Conservation (phyloP, 106 monocot species). For the Phalaenopsis equestris region DNA sequence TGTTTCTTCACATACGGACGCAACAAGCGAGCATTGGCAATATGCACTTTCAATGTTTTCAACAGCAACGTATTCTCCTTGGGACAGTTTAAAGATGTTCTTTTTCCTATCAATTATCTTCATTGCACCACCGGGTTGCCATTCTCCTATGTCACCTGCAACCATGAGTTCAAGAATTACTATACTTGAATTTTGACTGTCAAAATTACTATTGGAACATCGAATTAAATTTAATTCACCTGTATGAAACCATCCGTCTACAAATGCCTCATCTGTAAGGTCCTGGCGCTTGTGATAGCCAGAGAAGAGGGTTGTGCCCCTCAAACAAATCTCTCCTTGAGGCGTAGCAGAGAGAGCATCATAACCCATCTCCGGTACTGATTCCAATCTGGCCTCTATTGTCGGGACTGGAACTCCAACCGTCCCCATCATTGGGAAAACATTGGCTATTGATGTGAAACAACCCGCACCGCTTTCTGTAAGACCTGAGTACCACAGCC, state of each 20-base stretch:
- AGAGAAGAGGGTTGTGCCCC: conserved; percentile 81
- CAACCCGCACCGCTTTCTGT: conserved; percentile 89
- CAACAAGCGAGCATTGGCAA: conserved; percentile 46
- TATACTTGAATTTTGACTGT: too few relatives aligned
- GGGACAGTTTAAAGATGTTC: conserved; percentile 95
- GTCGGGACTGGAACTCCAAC: conserved; percentile 78
- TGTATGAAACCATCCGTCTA: conserved; percentile 94
- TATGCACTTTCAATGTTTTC: conserved; percentile 73
- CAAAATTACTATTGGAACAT: not conserved
- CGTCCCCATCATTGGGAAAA: conserved; percentile 74
- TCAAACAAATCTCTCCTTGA: conserved; percentile 87
- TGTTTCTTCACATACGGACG: conserved; percentile 31
- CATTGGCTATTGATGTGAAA: conserved; percentile 85
- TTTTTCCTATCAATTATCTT: conserved; percentile 99
- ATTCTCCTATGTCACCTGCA: conserved; percentile 95
- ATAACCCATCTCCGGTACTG: conserved; percentile 88
- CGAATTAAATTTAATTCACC: conserved; percentile 22
- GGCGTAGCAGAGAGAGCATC: conserved; percentile 71
- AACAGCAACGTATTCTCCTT: conserved; percentile 93
- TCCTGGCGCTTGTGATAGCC: conserved; percentile 80
- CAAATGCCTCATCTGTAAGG: conserved; percentile 57
- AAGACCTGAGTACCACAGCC: conserved; percentile 38
- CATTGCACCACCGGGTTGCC: conserved; percentile 88
- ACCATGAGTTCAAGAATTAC: too few relatives aligned
- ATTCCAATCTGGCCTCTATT: conserved; percentile 79